phyloP scores from a whole-genome alignment of 441 rosid genomes.

The Euphorbia celastroides region DNA sequence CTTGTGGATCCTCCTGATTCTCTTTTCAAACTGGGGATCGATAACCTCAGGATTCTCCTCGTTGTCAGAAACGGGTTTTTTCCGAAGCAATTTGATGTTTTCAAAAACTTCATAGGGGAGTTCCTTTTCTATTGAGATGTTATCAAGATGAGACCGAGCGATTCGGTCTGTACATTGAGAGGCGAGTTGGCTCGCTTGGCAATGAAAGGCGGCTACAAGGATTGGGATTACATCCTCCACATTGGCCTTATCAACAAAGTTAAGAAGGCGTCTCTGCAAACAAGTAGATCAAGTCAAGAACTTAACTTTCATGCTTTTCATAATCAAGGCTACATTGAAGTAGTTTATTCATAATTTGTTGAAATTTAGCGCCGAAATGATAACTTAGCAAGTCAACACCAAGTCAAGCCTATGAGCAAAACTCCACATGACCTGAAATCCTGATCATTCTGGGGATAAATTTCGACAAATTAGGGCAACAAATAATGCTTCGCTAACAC shows the following conservation, averaged over 20 bases:
- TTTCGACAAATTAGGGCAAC: too few relatives aligned
- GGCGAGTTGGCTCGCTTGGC: constrained; percentile 61
- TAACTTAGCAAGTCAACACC: too few relatives aligned
- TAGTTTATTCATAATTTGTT: too few relatives aligned
- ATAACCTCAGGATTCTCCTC: constrained; percentile 15
- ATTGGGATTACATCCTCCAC: constrained; percentile 79
- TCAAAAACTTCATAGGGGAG: constrained; percentile 63
- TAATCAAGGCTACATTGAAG: too few relatives aligned
- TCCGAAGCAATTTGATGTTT: constrained; percentile 40
- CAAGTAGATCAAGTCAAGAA: neutral
- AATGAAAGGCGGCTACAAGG: constrained; percentile 67
- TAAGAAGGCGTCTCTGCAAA: constrained; percentile 72
- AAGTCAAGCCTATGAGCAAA: too few relatives aligned
- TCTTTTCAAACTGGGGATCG: constrained; percentile 46
- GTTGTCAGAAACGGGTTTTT: constrained; percentile 23
- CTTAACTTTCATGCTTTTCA: too few relatives aligned
- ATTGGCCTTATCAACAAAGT: constrained; percentile 58
- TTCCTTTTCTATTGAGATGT: constrained; percentile 58
- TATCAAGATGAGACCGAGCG: constrained; percentile 67
- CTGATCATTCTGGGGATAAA: too few relatives aligned
- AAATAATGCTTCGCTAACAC: too few relatives aligned
- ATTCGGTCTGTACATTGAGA: constrained; percentile 66
- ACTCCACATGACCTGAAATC: too few relatives aligned
- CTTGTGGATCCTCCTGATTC: constrained; percentile 58
- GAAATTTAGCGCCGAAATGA: too few relatives aligned